Evolutionary conservation across 2,329 filamentous ascomycete species (phyloP), one percentile per base, ranked within the genome.

Genomic region (Fusarium verticillioides): DNA sequence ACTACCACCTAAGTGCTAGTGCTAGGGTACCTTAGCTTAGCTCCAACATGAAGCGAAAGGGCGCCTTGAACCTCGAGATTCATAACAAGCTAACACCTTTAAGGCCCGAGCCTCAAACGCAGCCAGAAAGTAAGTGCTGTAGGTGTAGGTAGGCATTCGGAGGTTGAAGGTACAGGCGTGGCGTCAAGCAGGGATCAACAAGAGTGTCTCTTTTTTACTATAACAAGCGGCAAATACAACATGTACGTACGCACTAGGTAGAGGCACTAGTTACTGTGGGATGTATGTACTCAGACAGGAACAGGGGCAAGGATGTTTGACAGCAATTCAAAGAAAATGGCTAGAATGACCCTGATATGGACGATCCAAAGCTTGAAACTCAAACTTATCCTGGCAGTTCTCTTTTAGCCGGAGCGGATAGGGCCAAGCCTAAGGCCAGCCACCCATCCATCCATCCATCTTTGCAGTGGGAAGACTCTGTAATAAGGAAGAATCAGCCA

Each of bases 11-110:
- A 60, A 30, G 36, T 32, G 57, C 52, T 47, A 58, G 60, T 62
- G 57, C 58, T 60, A 69, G 66, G 66, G 66, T 47, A 68, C 54
- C 63, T 54, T 66, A 56, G 69, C 58, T 67, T 68, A 72, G 70
- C 43, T 63, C 44, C 59, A 69, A 64, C 59, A 54, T 47, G 59
- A 69, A 63, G 64, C 46, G 58, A 69, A 56, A 66, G 54, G 52
- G 66, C 59, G 68, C 39, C 52, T 49, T 19, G 49, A 63, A 66
- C 32, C 39, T 58, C n/a, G 28, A 50, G 65, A 58, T 43, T 46
- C 40, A 30, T 43, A 66, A 36, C 39, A 69, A 73, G 60, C 71
- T 68, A 76, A 63, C 53, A 62, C 28, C 46, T 44, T 60, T 53
- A 52, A 60, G 42, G 60, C 52, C 58, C 73, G 63, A 63, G 60